Conservation (phyloP, 1,284 basidiomycete genomes). For the Ustilago loliicola region DNA sequence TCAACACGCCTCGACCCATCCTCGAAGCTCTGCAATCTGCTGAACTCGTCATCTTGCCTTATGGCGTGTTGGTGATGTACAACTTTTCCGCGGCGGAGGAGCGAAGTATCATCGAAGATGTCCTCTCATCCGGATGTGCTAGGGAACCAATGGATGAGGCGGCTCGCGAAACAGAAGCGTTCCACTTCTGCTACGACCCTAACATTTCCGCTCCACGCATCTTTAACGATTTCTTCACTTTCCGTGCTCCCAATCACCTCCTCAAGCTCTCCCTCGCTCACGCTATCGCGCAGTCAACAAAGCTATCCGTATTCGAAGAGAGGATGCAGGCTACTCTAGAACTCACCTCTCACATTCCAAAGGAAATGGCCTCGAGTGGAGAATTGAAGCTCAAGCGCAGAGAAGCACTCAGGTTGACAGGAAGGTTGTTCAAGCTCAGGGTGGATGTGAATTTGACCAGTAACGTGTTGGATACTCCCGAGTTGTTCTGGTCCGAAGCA, state of each 20-base stretch:
- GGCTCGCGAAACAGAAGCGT: conserved; percentile 65
- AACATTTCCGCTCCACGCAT: conserved; percentile 82
- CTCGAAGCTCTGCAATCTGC: conserved; percentile 66
- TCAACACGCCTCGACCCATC: conserved; percentile 63
- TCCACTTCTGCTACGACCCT: conserved; percentile 77
- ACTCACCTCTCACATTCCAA: conserved; percentile 85
- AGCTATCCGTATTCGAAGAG: conserved; percentile 89
- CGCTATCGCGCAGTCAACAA: conserved; percentile 92
- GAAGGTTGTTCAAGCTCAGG: conserved; percentile 86
- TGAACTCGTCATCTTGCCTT: conserved; percentile 68
- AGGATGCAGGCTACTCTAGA: conserved; percentile 83
- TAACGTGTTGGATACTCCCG: conserved; percentile 91
- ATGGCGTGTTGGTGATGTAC: conserved; percentile 70
- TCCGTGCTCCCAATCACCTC: conserved; percentile 77
- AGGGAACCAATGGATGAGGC: conserved; percentile 55
- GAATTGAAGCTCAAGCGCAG: conserved; percentile 82
- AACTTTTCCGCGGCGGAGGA: conserved; percentile 68
- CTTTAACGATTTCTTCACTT: conserved; percentile 85
- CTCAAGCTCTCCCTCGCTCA: conserved; percentile 87
- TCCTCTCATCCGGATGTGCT: conserved; percentile 64
- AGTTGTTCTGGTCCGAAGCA: conserved; percentile 95
- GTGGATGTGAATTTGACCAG: conserved; percentile 91
- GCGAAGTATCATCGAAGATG: conserved; percentile 64
- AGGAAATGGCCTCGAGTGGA: conserved; percentile 84
- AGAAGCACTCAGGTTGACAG: conserved; percentile 88